Evolutionary conservation across 108 stramenopile genomes (phyloP), one percentile per base, ranked within the genome.

Genomic region (Aureococcus anophagefferens): DNA sequence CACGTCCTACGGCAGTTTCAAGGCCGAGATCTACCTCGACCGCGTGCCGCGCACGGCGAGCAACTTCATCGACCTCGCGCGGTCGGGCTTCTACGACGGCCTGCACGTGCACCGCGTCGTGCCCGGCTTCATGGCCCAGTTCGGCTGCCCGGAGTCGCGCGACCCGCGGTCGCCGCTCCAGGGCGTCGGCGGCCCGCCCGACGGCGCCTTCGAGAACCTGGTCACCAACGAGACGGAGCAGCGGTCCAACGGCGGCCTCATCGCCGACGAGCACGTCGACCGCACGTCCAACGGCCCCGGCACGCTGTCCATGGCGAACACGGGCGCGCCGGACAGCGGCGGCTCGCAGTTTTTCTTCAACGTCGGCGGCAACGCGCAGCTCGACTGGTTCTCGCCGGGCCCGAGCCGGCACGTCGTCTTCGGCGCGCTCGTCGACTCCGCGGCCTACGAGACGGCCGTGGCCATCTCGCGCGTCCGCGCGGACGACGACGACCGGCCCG

Each of bases 321-420:
- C 80, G 21, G 80, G 80, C 59, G 4, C 29, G 35, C 73, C 73
- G 18, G 74, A 83, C 35, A 75, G 79, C 21, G 84, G 84, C 51
- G 84, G 84, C 5, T 82, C 81, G 45, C 88, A 87, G 67, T 87
- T 89, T 72, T 89, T 89, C 73, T 82, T 89, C 81, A 89, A 87
- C 64, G 83, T 86, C 36, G 80, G 64, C 64, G 72, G 87, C 83
- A 89, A 89, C 73, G 65, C 46, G 40, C 85, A 87, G 72, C 74
- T 89, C 65, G 86, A 89, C 68, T 89, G 85, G 85, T 89, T 86
- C 71, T 84, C 86, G 66, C 65, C 46, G 32, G 67, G 66, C 35
- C 71, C 83, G 63, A 72, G 74, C 30, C 76, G 77, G 0, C 88
- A 89, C 68, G 85, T 85, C 36, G 88, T 89, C 75, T 89, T 89